A percentile compares a stretch with the other conserved stretches of the same genome.
These are phyloP conservation scores for Globisporangium solare DNA, from an alignment of 352 stramenopile genomes.

Conservation along the genomic window DNA sequence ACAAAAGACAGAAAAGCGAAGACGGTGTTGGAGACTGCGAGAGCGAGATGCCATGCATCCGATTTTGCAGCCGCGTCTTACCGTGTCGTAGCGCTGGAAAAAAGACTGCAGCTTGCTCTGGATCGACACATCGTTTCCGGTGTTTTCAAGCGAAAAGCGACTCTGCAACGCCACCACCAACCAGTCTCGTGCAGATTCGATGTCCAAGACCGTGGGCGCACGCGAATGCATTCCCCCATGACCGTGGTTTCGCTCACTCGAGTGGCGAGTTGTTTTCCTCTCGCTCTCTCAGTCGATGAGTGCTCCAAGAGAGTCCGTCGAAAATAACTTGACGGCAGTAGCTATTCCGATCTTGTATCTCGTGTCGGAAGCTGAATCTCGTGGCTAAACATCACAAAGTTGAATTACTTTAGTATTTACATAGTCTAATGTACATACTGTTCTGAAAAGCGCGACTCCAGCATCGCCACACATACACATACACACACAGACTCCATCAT, in stretches of 20 bases:
- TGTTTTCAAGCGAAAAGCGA: slow-evolving; percentile 12
- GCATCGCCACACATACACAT: no score
- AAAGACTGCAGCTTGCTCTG: slow-evolving; percentile 13
- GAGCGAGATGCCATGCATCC: not conserved
- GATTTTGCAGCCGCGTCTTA: slow-evolving; percentile 4
- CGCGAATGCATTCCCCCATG: slow-evolving; percentile 31
- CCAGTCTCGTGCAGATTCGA: slow-evolving; percentile 23
- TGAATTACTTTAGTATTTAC: no score
- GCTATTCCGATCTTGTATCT: not conserved
- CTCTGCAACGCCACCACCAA: slow-evolving; percentile 26
- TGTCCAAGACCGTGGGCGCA: slow-evolving; percentile 22
- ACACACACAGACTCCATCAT: no score
- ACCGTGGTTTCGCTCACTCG: not conserved
- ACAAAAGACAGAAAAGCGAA: not conserved
- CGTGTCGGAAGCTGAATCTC: no score
- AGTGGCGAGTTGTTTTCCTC: not conserved
- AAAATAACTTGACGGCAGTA: not conserved
- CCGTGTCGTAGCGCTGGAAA: slow-evolving; percentile 31
- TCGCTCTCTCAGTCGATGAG: not conserved
- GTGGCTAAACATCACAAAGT: no score
- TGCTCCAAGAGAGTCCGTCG: not conserved
- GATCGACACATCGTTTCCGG: slow-evolving; percentile 4
- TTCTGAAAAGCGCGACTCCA: no score
- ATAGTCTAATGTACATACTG: no score
- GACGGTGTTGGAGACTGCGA: not conserved